These are phyloP conservation scores for Fusarium liriodendri DNA, from an alignment of 2,329 filamentous ascomycete species.

Conservation along the genomic window DNA sequence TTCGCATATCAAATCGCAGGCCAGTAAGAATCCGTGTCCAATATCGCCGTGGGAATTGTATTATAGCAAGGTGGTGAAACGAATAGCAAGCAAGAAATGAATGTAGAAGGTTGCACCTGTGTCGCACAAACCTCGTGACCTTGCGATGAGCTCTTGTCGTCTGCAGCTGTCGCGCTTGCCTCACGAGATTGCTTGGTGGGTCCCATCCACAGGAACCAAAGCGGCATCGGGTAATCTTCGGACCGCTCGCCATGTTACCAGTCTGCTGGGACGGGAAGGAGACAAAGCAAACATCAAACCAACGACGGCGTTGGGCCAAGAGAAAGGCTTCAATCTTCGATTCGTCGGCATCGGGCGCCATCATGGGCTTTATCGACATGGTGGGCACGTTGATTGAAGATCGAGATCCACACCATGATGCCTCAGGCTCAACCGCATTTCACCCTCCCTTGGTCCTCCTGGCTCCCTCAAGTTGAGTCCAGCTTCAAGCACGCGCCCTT, in stretches of 20 bases:
- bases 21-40: slow-evolving; percentile 1
- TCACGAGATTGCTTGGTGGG: slow-evolving; percentile 44
- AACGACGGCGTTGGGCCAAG: not conserved
- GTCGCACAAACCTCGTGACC: slow-evolving; percentile 30
- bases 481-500: slow-evolving; percentile 15
- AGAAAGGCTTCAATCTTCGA: not conserved
- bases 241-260: slow-evolving; percentile 30
- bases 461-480: slow-evolving; percentile 18
- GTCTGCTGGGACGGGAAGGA: slow-evolving; percentile 19
- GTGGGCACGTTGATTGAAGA: not conserved
- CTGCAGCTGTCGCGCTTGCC: slow-evolving; percentile 29
- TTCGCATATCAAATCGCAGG: slow-evolving; percentile 38
- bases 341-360: not conserved
- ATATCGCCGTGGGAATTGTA: slow-evolving; percentile 3
- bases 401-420: not conserved
- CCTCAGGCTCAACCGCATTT: not conserved
- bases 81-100: slow-evolving; percentile 5
- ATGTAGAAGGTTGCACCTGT: slow-evolving; percentile 32
- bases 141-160: slow-evolving; percentile 34
- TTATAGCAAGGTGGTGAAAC: slow-evolving; percentile 13
- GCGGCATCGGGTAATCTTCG: slow-evolving; percentile 42
- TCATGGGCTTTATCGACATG: not conserved
- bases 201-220: slow-evolving; percentile 26
- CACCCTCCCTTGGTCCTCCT: not conserved
- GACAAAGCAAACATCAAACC: slow-evolving; percentile 20